Percentiles rank a stretch among this genome's conserved stretches.
These are phyloP conservation scores for Herpetospermum pedunculosum DNA, from an alignment of 306 rosid genomes.

Conservation along the genomic window DNA sequence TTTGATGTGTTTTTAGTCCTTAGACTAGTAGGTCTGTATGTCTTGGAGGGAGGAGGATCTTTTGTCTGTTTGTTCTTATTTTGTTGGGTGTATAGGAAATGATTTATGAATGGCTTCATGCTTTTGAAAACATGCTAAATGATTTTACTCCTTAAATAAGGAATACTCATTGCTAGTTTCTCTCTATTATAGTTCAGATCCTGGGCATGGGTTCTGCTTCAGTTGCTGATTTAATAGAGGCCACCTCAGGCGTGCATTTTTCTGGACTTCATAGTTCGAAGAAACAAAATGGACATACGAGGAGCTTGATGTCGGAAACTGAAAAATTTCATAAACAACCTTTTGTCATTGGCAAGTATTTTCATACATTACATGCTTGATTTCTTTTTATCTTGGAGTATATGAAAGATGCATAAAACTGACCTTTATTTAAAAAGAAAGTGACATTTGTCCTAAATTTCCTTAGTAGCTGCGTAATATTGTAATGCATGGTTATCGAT, in stretches of 20 bases:
- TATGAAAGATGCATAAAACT: neutral
- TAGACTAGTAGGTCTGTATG: neutral
- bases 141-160: neutral
- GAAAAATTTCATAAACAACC: conserved; percentile 59
- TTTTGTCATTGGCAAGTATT: conserved; percentile 70
- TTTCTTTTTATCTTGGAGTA: neutral
- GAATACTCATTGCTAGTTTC: conserved; percentile 1
- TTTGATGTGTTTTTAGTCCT: neutral
- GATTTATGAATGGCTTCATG: neutral
- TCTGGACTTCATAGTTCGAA: conserved; percentile 70
- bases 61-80: neutral
- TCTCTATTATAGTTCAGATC: conserved; percentile 19
- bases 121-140: neutral
- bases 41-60: neutral
- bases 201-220: conserved; percentile 54
- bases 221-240: conserved; percentile 67
- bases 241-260: conserved; percentile 91
- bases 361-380: neutral
- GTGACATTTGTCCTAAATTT: neutral
- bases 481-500: neutral
- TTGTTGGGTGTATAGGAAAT: neutral
- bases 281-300: conserved; percentile 32
- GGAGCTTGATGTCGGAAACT: conserved; percentile 44
- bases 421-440: neutral
- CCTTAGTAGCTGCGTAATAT: neutral